These are phyloP conservation scores for Galeopsis tetrahit DNA, from an alignment of 257 asterid genomes.

Conservation along the genomic window DNA sequence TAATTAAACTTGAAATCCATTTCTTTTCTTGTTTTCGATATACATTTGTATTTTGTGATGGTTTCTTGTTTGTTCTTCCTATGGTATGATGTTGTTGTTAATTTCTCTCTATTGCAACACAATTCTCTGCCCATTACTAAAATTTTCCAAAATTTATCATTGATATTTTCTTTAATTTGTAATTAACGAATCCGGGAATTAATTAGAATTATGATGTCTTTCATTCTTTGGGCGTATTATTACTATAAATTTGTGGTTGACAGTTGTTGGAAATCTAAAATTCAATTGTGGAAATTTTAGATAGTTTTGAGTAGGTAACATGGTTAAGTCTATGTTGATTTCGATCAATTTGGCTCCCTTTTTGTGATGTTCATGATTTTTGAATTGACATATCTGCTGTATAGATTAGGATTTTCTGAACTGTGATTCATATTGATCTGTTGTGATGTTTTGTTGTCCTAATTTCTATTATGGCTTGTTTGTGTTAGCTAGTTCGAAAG, in stretches of 20 bases:
- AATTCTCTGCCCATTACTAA: conserved; percentile 2
- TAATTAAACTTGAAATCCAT: not conserved
- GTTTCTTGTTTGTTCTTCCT: conserved; percentile 22
- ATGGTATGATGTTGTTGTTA: conserved; percentile 23
- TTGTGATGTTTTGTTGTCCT: not conserved
- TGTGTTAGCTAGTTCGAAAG: not conserved
- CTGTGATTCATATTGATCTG: conserved; percentile 7
- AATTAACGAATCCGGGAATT: conserved; percentile 25
- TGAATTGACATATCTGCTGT: not conserved
- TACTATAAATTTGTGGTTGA: conserved; percentile 2
- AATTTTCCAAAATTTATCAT: not conserved
- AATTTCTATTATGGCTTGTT: not conserved
- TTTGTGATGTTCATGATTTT: not conserved
- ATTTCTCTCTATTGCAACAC: not conserved
- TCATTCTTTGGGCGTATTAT: conserved; percentile 20
- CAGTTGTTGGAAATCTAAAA: not conserved
- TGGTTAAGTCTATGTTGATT: not conserved
- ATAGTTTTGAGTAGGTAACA: conserved; percentile 4
- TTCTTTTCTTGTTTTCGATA: conserved; percentile 20
- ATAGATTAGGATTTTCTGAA: conserved; percentile 2
- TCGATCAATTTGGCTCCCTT: not conserved
- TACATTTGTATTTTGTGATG: conserved; percentile 18
- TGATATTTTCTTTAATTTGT: conserved; percentile 13
- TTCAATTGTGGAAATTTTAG: not conserved
- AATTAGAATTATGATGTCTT: conserved; percentile 1